Percentiles rank a stretch among this genome's conserved stretches.
Conservation (phyloP, 2,329 filamentous ascomycete species). For the Penicillium occitanis region DNA sequence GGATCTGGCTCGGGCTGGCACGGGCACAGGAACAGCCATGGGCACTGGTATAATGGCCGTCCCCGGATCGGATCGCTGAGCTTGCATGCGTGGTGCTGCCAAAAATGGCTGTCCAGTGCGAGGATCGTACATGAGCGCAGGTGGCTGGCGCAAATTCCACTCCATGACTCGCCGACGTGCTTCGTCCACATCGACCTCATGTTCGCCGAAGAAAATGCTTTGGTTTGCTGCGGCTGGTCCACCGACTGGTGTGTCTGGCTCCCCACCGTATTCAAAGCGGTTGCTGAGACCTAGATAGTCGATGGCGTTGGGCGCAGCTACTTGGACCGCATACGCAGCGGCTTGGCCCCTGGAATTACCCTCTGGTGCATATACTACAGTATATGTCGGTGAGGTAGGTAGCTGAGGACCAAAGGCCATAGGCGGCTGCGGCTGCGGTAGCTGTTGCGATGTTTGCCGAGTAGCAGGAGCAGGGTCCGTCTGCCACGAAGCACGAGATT, state of each 20-base stretch:
- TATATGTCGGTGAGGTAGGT: constrained; percentile 1
- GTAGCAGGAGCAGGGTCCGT: constrained; percentile 38
- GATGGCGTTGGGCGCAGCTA: neutral
- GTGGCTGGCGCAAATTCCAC: constrained; percentile 23
- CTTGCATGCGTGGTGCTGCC: constrained; percentile 12
- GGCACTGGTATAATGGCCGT: neutral
- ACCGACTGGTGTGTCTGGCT: constrained; percentile 16
- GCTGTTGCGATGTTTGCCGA: constrained; percentile 25
- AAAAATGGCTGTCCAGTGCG: constrained; percentile 13
- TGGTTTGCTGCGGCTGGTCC: constrained; percentile 12
- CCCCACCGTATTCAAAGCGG: constrained; percentile 23
- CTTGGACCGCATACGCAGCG: constrained; percentile 1
- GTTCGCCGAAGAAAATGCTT: constrained; percentile 28
- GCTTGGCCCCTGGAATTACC: neutral
- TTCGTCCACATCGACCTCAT: constrained; percentile 34
- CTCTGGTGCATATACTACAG: constrained; percentile 11
- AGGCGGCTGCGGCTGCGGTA: constrained; percentile 20
- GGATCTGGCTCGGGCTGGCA: constrained; percentile 30
- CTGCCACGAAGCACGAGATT: constrained; percentile 38
- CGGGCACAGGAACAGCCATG: neutral
- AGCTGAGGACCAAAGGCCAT: constrained; percentile 11
- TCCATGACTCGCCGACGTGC: constrained; percentile 30
- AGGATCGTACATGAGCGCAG: constrained; percentile 6
- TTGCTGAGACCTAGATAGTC: constrained; percentile 11
- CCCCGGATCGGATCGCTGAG: constrained; percentile 18